These are phyloP conservation scores for Candida takata DNA, from an alignment of 805 yeast genomes.

Conservation along the genomic window DNA sequence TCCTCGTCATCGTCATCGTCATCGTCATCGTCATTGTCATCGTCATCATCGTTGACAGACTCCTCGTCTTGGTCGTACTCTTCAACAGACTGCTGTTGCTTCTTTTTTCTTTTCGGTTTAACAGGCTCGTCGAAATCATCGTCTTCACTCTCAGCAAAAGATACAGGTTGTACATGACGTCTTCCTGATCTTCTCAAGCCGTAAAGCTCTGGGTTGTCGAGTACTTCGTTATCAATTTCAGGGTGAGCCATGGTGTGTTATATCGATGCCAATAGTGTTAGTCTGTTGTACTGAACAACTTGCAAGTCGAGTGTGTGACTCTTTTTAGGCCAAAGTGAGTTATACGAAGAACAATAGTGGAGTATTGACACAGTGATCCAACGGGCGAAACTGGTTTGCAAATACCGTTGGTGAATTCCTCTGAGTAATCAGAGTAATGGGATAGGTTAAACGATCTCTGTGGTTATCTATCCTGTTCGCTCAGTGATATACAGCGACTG, in stretches of 20 bases:
- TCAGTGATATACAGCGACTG: too few species aligned
- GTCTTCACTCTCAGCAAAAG: constrained; percentile 17
- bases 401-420: too few species aligned
- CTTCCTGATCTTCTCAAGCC: constrained; percentile 75
- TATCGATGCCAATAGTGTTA: too few species aligned
- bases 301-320: too few species aligned
- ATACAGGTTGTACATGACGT: constrained; percentile 20
- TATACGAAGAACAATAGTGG: too few species aligned
- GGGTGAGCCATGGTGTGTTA: constrained; percentile 8
- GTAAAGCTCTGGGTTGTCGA: constrained; percentile 71
- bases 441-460: too few species aligned
- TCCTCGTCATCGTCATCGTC: constrained; percentile 33
- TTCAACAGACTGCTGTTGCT: constrained; percentile 8
- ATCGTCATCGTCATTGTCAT: constrained; percentile 25
- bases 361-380: too few species aligned
- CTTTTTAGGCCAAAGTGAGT: too few species aligned
- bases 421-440: too few species aligned
- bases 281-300: too few species aligned
- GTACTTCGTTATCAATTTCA: constrained; percentile 46
- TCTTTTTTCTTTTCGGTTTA: constrained; percentile 25
- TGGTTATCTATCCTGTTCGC: too few species aligned
- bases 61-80: constrained; percentile 21
- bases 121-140: constrained; percentile 12
- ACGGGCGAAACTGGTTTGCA: too few species aligned
- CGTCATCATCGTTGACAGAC: constrained; percentile 26